Percentiles rank a stretch among this genome's conserved stretches.
These are phyloP conservation scores for Daldinia grandis DNA, from an alignment of 495 filamentous ascomycete genomes.

Conservation along the genomic window DNA sequence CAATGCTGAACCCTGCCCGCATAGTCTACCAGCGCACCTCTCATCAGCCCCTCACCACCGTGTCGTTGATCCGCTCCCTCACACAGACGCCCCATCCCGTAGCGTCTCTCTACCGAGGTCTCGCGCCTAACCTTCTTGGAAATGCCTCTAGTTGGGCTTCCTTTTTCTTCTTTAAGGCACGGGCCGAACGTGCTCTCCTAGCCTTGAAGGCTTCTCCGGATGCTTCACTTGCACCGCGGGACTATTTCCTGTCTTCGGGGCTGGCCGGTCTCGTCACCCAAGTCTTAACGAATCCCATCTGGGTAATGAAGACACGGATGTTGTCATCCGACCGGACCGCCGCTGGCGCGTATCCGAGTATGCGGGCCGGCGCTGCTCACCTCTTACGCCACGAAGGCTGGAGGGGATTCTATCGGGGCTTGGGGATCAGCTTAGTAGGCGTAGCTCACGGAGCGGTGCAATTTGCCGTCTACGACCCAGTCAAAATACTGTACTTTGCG, in stretches of 20 bases:
- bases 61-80: slow-evolving; percentile 56
- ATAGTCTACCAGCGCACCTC: slow-evolving; percentile 50
- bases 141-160: slow-evolving; percentile 91
- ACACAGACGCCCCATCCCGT: slow-evolving; percentile 56
- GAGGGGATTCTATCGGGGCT: slow-evolving; percentile 81
- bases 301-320: slow-evolving; percentile 99
- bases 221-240: slow-evolving; percentile 65
- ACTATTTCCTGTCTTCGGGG: slow-evolving; percentile 86
- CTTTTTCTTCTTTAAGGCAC: slow-evolving; percentile 78
- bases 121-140: slow-evolving; percentile 88
- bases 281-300: slow-evolving; percentile 91
- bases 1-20: slow-evolving; percentile 1
- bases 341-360: slow-evolving; percentile 82
- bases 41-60: slow-evolving; percentile 47
- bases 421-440: slow-evolving; percentile 85
- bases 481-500: slow-evolving; percentile 67
- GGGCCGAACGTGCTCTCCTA: slow-evolving; percentile 52
- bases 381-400: slow-evolving; percentile 75
- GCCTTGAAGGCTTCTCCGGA: slow-evolving; percentile 31
- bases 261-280: slow-evolving; percentile 78
- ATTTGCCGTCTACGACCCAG: slow-evolving; percentile 92
- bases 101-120: slow-evolving; percentile 82
- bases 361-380: slow-evolving; percentile 70
- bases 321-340: slow-evolving; percentile 76
- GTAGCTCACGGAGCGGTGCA: slow-evolving; percentile 94